These are phyloP conservation scores for Moricandia moricandioides DNA, from an alignment of 345 rosid genomes.

Conservation along the genomic window DNA sequence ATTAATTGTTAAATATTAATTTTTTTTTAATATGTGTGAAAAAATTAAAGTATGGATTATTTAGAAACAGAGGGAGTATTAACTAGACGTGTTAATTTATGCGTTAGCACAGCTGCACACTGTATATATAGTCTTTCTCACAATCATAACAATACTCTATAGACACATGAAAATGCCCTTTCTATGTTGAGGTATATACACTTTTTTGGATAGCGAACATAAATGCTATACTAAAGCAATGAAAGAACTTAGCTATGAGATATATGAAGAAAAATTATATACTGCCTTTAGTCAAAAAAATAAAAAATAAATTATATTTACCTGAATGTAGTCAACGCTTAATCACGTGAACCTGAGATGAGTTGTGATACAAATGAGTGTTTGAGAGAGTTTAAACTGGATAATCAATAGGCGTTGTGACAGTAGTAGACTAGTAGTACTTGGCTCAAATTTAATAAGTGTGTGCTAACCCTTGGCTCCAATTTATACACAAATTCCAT, in stretches of 20 bases:
- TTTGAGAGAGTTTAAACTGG: conserved; percentile 5
- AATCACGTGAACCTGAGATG: conserved; percentile 28
- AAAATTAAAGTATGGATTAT: too few species aligned
- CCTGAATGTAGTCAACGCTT: conserved; percentile 17
- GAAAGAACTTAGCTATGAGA: background rate
- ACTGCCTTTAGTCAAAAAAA: too few species aligned
- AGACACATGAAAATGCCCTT: too few species aligned
- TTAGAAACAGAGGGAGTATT: too few species aligned
- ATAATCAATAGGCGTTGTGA: conserved; percentile 26
- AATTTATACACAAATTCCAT: conserved; percentile 28
- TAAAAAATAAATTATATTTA: background rate
- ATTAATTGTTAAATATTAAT: too few species aligned
- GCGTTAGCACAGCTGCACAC: too few species aligned
- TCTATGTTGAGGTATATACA: too few species aligned
- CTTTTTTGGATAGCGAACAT: too few species aligned
- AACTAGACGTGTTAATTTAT: too few species aligned
- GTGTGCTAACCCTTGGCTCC: conserved; percentile 26
- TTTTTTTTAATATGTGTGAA: too few species aligned
- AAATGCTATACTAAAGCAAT: background rate
- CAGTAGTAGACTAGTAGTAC: background rate
- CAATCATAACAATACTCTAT: too few species aligned
- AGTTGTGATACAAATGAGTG: conserved; percentile 8
- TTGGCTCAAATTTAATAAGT: conserved; percentile 18
- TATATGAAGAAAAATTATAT: background rate
- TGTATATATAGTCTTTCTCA: too few species aligned